A percentile compares a stretch with the other conserved stretches of the same genome.
Conservation (phyloP, 345 rosid genomes). For the Boechera retrofracta region DNA sequence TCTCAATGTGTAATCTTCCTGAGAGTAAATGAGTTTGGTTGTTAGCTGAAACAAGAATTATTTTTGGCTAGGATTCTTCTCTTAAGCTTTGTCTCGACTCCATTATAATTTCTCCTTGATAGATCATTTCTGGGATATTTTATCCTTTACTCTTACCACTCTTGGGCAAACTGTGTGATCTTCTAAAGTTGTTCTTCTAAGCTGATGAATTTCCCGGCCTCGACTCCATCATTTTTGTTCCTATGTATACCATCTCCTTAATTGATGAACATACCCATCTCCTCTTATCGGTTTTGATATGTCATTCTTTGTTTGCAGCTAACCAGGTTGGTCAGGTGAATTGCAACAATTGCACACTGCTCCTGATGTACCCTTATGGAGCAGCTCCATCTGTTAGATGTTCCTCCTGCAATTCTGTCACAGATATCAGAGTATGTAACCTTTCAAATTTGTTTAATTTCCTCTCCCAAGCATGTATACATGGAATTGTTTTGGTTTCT, state of each 20-base stretch:
- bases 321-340: slow-evolving; percentile 76
- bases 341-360: slow-evolving; percentile 60
- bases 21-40: background rate
- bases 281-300: background rate
- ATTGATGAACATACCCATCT: background rate
- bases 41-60: slow-evolving; percentile 3
- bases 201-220: background rate
- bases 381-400: slow-evolving; percentile 86
- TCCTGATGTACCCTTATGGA: slow-evolving; percentile 85
- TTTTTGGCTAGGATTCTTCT: slow-evolving; percentile 9
- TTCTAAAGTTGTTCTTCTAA: background rate
- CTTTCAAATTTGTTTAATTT: background rate
- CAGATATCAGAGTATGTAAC: slow-evolving; percentile 72
- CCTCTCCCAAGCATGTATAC: background rate
- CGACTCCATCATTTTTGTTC: background rate
- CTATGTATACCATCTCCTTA: background rate
- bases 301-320: slow-evolving; percentile 52
- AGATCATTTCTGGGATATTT: slow-evolving; percentile 7
- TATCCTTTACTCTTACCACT: background rate
- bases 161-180: slow-evolving; percentile 8
- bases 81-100: slow-evolving; percentile 1
- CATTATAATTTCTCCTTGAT: background rate
- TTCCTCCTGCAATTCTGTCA: slow-evolving; percentile 72
- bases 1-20: background rate
- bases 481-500: slow-evolving; percentile 5